phyloP scores from a whole-genome alignment of 2,329 filamentous ascomycete species.

The Periconia macrospinosa region DNA sequence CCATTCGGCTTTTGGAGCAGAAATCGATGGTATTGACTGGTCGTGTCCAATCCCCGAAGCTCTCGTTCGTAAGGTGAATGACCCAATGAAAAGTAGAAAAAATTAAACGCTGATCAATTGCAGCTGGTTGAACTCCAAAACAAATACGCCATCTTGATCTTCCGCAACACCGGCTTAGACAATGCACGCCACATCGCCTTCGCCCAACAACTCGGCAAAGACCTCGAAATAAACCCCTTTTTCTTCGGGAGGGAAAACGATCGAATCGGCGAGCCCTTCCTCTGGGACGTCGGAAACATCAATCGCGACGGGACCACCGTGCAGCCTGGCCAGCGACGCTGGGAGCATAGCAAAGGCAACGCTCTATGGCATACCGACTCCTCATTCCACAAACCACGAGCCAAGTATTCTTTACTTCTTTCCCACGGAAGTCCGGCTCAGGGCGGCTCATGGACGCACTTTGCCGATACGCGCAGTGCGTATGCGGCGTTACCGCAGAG shows the following conservation, averaged over 20 bases:
- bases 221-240: constrained; percentile 2
- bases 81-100: too few species aligned
- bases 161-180: constrained; percentile 2
- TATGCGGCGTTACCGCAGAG: constrained; percentile 1
- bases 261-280: constrained; percentile 1
- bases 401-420: constrained; percentile 1
- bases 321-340: background rate
- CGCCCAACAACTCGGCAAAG: constrained; percentile 2
- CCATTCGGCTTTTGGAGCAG: too few species aligned
- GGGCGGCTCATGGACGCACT: constrained; percentile 4
- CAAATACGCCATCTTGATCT: constrained; percentile 2
- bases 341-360: constrained; percentile 2
- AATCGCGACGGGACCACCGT: constrained; percentile 1
- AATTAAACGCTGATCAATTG: too few species aligned
- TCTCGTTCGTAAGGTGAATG: too few species aligned
- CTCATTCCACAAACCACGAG: background rate
- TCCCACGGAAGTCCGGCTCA: constrained; percentile 1
- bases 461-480: constrained; percentile 1
- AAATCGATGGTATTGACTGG: too few species aligned
- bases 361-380: constrained; percentile 2
- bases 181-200: constrained; percentile 2
- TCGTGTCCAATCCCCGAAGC: too few species aligned
- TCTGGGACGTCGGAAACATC: constrained; percentile 2
- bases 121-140: background rate
- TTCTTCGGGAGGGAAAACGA: constrained; percentile 2